Percentiles rank a stretch among this genome's conserved stretches.
These are phyloP conservation scores for Cydonia oblonga DNA, from an alignment of 331 rosid genomes.

Conservation along the genomic window DNA sequence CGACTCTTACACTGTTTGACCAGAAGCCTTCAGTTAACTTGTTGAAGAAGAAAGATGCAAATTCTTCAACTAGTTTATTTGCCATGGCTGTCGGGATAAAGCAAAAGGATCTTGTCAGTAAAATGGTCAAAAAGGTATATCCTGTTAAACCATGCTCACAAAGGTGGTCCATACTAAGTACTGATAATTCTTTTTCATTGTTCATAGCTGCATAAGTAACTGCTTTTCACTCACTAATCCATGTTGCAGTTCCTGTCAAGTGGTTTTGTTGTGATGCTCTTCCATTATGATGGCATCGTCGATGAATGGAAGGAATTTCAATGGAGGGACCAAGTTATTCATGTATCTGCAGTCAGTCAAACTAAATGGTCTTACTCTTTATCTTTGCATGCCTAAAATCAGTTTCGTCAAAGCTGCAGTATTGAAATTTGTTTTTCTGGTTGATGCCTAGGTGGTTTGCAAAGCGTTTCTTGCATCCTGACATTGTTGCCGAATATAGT, in stretches of 20 bases:
- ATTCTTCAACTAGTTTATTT: slow-evolving; percentile 34
- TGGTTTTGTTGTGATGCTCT: slow-evolving; percentile 65
- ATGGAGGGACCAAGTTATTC: slow-evolving; percentile 57
- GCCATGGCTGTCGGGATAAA: slow-evolving; percentile 70
- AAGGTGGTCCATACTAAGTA: not conserved
- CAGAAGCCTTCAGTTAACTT: slow-evolving; percentile 33
- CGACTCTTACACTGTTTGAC: not conserved
- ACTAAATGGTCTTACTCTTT: slow-evolving; percentile 55
- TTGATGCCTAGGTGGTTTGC: slow-evolving; percentile 83
- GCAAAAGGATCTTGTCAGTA: slow-evolving; percentile 58
- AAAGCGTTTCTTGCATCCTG: slow-evolving; percentile 93
- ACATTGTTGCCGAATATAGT: slow-evolving; percentile 67
- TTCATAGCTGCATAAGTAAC: not conserved
- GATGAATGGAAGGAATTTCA: slow-evolving; percentile 52
- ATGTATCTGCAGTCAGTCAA: slow-evolving; percentile 55
- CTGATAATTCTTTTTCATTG: not conserved
- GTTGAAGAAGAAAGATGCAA: slow-evolving; percentile 32
- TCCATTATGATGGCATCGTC: slow-evolving; percentile 72
- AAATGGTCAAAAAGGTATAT: slow-evolving; percentile 75
- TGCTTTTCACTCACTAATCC: not conserved
- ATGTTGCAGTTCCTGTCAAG: slow-evolving; percentile 54
- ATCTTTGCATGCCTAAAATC: slow-evolving; percentile 1
- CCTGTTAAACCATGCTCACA: not conserved
- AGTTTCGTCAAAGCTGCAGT: not conserved
- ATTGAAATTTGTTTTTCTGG: not conserved